Conservation (phyloP, 495 filamentous ascomycete species). For the Aspergillus nidulans region DNA sequence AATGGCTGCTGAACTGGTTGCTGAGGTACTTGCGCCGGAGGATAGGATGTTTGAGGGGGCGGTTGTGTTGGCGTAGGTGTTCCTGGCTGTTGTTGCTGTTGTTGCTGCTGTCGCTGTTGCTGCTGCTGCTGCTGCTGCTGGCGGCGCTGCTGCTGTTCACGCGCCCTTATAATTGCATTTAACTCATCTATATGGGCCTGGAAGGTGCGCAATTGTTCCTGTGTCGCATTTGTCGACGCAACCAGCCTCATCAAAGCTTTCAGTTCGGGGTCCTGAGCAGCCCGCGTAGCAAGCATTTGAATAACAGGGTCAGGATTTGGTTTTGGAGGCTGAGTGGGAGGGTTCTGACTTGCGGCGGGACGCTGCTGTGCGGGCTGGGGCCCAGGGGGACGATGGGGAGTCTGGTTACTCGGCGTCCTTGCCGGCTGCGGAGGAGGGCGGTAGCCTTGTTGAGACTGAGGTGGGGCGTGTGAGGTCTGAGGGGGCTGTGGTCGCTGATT, state of each 20-base stretch:
- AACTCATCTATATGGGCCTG: slow-evolving; percentile 91
- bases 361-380: slow-evolving; percentile 30
- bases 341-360: slow-evolving; percentile 30
- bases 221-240: slow-evolving; percentile 76
- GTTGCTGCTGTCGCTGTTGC: too few species aligned
- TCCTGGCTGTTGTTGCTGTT: slow-evolving; percentile 1
- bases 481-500: slow-evolving; percentile 24
- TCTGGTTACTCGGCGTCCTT: slow-evolving; percentile 27
- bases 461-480: slow-evolving; percentile 13
- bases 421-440: slow-evolving; percentile 24
- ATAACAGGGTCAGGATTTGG: slow-evolving; percentile 87
- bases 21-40: slow-evolving; percentile 10
- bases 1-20: slow-evolving; percentile 7
- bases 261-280: slow-evolving; percentile 79
- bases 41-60: slow-evolving; percentile 10
- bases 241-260: slow-evolving; percentile 96
- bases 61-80: slow-evolving; percentile 11
- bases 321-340: slow-evolving; percentile 40
- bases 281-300: slow-evolving; percentile 81
- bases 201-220: slow-evolving; percentile 78
- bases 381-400: slow-evolving; percentile 27
- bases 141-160: slow-evolving; percentile 37
- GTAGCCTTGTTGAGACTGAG: slow-evolving; percentile 21
- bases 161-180: slow-evolving; percentile 54
- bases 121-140: slow-evolving; percentile 28